Conservation (phyloP, 2,329 filamentous ascomycete species). For the Xylariaceae sp. region DNA sequence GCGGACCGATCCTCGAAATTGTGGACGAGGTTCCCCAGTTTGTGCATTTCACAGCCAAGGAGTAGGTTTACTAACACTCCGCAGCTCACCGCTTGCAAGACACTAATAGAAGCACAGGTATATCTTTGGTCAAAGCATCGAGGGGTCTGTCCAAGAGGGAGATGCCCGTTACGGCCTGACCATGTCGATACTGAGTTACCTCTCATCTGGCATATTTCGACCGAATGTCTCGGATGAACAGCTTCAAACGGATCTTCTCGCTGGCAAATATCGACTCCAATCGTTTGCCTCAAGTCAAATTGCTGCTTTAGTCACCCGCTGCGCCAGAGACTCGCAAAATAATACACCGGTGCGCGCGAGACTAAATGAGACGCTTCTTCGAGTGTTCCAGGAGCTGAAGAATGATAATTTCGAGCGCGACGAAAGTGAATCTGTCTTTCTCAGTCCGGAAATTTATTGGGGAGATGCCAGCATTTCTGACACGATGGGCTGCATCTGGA, state of each 20-base stretch:
- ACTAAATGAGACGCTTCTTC: background rate
- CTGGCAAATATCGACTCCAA: slow-evolving; percentile 2
- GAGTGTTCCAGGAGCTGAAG: background rate
- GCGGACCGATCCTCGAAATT: slow-evolving; percentile 32
- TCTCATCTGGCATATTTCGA: background rate
- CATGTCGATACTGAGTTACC: background rate
- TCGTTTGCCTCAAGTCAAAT: background rate
- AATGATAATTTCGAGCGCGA: background rate
- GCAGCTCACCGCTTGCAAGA: too few species aligned
- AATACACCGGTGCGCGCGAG: background rate
- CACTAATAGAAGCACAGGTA: background rate
- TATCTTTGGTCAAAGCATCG: background rate
- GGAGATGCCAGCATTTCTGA: background rate
- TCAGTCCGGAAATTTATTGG: background rate
- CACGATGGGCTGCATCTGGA: background rate
- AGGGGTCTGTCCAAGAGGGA: background rate
- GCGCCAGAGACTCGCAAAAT: background rate
- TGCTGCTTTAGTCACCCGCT: background rate
- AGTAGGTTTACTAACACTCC: slow-evolving; percentile 12
- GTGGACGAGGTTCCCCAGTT: slow-evolving; percentile 28
- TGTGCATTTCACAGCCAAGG: slow-evolving; percentile 35
- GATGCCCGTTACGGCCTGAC: background rate
- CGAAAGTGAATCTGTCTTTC: background rate
- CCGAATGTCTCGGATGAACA: background rate
- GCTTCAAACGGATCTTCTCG: background rate